A percentile compares a stretch with the other conserved stretches of the same genome.
Evolutionary conservation across 805 yeast species (phyloP).

Genomic region (Candida verbasci): DNA sequence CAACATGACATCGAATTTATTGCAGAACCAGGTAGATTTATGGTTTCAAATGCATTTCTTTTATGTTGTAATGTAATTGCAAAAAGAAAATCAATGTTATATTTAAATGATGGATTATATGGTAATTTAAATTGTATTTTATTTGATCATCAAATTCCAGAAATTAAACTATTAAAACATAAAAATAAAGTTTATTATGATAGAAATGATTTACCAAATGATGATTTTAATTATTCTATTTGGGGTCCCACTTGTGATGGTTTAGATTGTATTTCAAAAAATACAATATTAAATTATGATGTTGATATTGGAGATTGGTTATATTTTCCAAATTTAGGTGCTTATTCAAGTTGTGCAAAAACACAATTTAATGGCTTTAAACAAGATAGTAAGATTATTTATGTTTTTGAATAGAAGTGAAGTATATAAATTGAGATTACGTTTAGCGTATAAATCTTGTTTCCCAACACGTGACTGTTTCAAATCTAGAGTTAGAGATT

Average conservation of each 20-base stretch:
- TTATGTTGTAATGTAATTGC: constrained; percentile 83
- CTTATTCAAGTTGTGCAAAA: constrained; percentile 91
- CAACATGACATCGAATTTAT: constrained; percentile 44
- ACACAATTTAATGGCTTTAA: constrained; percentile 89
- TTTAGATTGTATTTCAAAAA: constrained; percentile 69
- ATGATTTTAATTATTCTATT: constrained; percentile 48
- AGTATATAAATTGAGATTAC: too few relatives aligned
- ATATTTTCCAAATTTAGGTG: constrained; percentile 78
- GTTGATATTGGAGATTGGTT: constrained; percentile 90
- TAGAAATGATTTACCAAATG: constrained; percentile 13
- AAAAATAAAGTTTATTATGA: constrained; percentile 41
- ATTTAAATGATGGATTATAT: constrained; percentile 91
- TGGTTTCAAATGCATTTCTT: constrained; percentile 81
- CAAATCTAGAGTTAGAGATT: not conserved
- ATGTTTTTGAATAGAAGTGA: constrained; percentile 34
- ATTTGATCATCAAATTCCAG: constrained; percentile 85
- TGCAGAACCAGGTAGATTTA: constrained; percentile 93
- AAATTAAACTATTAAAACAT: constrained; percentile 61
- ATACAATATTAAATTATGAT: constrained; percentile 49
- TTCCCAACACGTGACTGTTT: constrained; percentile 1
- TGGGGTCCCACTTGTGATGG: constrained; percentile 99
- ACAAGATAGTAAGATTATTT: constrained; percentile 54
- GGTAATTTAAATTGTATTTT: constrained; percentile 93
- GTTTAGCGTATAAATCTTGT: too few relatives aligned
- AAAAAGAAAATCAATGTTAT: constrained; percentile 73